Evolutionary conservation across 768 basidiomycete genomes (phyloP).

Genomic region (Termitomyces sp.): DNA sequence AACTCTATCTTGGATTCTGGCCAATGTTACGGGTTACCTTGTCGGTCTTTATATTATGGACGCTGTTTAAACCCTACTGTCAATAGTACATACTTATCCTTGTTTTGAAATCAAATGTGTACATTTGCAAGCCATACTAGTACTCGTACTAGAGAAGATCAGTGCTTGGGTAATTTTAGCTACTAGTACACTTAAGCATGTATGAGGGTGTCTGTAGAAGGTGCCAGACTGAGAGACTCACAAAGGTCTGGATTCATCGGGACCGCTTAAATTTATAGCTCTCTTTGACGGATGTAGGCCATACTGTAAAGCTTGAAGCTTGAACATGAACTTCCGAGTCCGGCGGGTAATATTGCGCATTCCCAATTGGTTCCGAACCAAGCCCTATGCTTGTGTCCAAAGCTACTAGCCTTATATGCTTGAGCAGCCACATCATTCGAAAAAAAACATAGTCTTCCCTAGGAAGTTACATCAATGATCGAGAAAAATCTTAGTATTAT

Average conservation of each 20-base stretch:
- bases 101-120: neutral
- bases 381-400: neutral
- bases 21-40: neutral
- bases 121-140: neutral
- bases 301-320: neutral
- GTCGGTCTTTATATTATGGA: neutral
- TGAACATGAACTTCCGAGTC: too few species aligned
- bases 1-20: slow-evolving; percentile 1
- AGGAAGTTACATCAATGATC: neutral
- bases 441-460: neutral
- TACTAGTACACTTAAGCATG: neutral
- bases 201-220: neutral
- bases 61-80: neutral
- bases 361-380: neutral
- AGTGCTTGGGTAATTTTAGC: neutral
- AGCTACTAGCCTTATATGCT: neutral
- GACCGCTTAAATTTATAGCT: neutral
- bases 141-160: neutral
- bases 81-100: neutral
- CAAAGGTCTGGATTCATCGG: neutral
- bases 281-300: neutral
- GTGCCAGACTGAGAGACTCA: neutral
- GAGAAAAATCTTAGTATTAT: neutral
- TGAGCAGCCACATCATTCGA: neutral
- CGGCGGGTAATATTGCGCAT: neutral